Conservation (phyloP, 1,139 yeast species). For the Yamadazyma songkhlaensis region DNA sequence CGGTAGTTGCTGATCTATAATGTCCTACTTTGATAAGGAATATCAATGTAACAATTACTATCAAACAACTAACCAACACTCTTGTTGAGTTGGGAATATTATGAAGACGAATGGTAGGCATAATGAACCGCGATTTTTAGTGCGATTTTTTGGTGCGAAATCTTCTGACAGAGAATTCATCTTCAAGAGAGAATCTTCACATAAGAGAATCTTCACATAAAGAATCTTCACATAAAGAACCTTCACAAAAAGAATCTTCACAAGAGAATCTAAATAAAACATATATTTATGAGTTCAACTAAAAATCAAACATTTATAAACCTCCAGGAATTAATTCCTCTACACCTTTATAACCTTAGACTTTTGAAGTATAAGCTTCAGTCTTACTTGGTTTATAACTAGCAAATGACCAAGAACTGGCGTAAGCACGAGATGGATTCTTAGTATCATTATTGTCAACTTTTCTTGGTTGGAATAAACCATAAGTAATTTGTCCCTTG, state of each 20-base stretch:
- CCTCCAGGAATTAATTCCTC: conserved; percentile 8
- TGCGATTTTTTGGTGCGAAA: too few relatives aligned
- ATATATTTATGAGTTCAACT: conserved; percentile 8
- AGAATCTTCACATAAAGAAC: too few relatives aligned
- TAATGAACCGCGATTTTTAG: neutral
- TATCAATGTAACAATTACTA: conserved; percentile 22
- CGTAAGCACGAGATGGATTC: conserved; percentile 50
- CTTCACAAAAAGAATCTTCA: too few relatives aligned
- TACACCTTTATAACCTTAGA: conserved; percentile 25
- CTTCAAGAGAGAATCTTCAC: too few relatives aligned
- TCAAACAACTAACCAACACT: conserved; percentile 25
- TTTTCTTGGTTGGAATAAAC: conserved; percentile 88
- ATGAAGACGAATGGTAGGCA: conserved; percentile 11
- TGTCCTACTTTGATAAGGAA: conserved; percentile 30
- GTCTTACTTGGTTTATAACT: conserved; percentile 53
- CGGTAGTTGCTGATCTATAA: conserved; percentile 26
- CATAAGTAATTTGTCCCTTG: conserved; percentile 37
- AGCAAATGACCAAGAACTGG: conserved; percentile 48
- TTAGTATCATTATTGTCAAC: conserved; percentile 75
- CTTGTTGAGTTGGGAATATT: conserved; percentile 27
- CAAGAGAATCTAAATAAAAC: conserved; percentile 5
- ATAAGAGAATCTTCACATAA: too few relatives aligned
- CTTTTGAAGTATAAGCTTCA: conserved; percentile 61
- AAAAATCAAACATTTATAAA: conserved; percentile 13
- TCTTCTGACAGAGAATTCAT: neutral